phyloP scores from a whole-genome alignment of 1,284 basidiomycete genomes.

The Inonotus hispidus region DNA sequence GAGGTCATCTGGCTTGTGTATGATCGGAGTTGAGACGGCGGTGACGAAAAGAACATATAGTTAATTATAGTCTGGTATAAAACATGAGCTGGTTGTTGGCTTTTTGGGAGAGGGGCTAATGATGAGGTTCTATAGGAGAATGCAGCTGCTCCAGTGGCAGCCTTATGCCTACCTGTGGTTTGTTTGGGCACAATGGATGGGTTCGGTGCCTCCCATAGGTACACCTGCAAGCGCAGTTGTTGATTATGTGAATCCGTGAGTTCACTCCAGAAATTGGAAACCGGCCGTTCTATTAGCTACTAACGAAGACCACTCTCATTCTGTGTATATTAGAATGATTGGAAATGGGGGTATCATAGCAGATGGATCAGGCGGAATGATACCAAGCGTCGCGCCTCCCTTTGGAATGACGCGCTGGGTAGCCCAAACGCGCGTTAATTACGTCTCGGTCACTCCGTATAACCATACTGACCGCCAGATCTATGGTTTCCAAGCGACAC shows the following conservation, averaged over 20 bases:
- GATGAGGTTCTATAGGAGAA: constrained; percentile 9
- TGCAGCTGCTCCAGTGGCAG: constrained; percentile 19
- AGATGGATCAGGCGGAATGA: constrained; percentile 64
- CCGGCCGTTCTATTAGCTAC: too few relatives aligned
- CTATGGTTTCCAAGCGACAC: constrained; percentile 74
- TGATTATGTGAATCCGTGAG: constrained; percentile 52
- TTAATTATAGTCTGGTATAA: not conserved
- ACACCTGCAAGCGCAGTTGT: constrained; percentile 38
- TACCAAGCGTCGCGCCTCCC: constrained; percentile 69
- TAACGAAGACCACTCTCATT: too few relatives aligned
- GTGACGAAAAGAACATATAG: not conserved
- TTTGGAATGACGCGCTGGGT: constrained; percentile 84
- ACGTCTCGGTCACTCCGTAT: constrained; percentile 74
- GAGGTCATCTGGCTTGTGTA: not conserved
- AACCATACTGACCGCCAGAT: constrained; percentile 61
- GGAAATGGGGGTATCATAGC: constrained; percentile 69
- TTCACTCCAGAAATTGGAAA: too few relatives aligned
- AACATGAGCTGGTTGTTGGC: not conserved
- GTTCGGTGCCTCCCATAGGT: constrained; percentile 21
- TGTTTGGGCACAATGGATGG: constrained; percentile 10
- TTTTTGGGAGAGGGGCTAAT: not conserved
- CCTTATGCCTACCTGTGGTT: constrained; percentile 12
- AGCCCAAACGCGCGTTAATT: constrained; percentile 64
- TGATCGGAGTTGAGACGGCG: not conserved
- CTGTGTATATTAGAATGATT: constrained; percentile 39